phyloP scores from a whole-genome alignment of 2,329 filamentous ascomycete genomes.

The Calycina marina region DNA sequence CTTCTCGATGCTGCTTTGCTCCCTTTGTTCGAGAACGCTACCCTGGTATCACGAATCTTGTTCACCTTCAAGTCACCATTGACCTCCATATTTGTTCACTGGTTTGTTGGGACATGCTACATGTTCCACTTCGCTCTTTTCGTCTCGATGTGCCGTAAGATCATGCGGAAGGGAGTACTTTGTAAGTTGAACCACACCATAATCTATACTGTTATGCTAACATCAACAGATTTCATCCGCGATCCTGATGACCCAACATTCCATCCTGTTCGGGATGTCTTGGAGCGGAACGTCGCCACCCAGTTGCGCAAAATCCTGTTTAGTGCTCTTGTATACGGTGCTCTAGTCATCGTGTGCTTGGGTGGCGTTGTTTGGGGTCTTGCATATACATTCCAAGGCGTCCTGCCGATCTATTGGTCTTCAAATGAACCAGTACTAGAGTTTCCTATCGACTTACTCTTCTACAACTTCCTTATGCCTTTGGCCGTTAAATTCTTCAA shows the following conservation, averaged over 20 bases:
- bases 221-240: constrained; percentile 67
- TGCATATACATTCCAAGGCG: constrained; percentile 46
- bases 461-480: constrained; percentile 95
- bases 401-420: constrained; percentile 87
- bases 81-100: constrained; percentile 91
- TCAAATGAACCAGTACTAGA: constrained; percentile 85
- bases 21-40: constrained; percentile 74
- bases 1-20: constrained; percentile 79
- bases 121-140: constrained; percentile 99
- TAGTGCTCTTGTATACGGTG: constrained; percentile 89
- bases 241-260: constrained; percentile 98
- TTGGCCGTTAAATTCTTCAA: constrained; percentile 71
- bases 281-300: constrained; percentile 82
- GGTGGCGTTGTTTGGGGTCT: constrained; percentile 95
- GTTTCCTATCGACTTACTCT: constrained; percentile 84
- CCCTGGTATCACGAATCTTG: constrained; percentile 57
- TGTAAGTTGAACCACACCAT: constrained; percentile 40
- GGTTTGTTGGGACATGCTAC: constrained; percentile 97
- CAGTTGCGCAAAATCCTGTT: constrained; percentile 94
- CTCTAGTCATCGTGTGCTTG: constrained; percentile 79
- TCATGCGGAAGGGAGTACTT: constrained; percentile 85
- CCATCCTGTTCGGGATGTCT: constrained; percentile 89
- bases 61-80: constrained; percentile 71
- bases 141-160: constrained; percentile 97
- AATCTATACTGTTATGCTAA: constrained; percentile 21